phyloP scores from a whole-genome alignment of 139 green algal genomes.

The Medakamo hakoo region DNA sequence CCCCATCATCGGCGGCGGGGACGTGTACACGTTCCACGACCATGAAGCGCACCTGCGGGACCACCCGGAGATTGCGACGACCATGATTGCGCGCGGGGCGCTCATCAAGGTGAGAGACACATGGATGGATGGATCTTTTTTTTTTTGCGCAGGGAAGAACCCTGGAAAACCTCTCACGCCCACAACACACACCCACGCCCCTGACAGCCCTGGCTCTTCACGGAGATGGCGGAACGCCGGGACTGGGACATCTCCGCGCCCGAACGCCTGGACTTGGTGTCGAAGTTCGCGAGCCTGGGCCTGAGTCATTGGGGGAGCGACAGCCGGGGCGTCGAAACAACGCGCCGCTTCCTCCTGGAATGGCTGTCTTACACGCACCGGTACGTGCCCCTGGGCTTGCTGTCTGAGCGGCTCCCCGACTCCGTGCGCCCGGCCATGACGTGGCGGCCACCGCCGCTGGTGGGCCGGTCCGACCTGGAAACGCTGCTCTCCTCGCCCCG shows the following conservation, averaged over 20 bases:
- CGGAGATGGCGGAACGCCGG: constrained; percentile 85
- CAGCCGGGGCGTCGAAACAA: constrained; percentile 76
- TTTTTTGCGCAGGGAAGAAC: no score
- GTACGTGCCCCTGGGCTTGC: constrained; percentile 87
- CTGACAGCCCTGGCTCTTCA: constrained; percentile 95
- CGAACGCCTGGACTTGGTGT: constrained; percentile 82
- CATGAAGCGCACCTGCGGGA: constrained; percentile 30
- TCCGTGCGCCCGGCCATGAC: constrained; percentile 48
- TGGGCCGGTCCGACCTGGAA: constrained; percentile 59
- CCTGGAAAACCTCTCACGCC: no score
- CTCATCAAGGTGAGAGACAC: no score
- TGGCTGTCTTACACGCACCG: constrained; percentile 85
- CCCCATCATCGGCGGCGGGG: constrained; percentile 92
- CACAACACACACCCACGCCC: no score
- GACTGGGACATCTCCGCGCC: constrained; percentile 85
- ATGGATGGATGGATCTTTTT: no score
- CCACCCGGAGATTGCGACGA: constrained; percentile 30
- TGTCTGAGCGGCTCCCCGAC: constrained; percentile 57
- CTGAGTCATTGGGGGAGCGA: constrained; percentile 93
- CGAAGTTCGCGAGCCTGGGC: constrained; percentile 47
- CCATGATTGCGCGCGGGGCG: constrained; percentile 82
- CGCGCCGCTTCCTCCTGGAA: constrained; percentile 85
- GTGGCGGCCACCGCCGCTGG: constrained; percentile 50
- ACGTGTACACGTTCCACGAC: constrained; percentile 68
- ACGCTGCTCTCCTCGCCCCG: constrained; percentile 57